Percentiles rank a stretch among this genome's conserved stretches.
Conservation (phyloP, 2,329 filamentous ascomycete species). For the Cytospora piceicola region DNA sequence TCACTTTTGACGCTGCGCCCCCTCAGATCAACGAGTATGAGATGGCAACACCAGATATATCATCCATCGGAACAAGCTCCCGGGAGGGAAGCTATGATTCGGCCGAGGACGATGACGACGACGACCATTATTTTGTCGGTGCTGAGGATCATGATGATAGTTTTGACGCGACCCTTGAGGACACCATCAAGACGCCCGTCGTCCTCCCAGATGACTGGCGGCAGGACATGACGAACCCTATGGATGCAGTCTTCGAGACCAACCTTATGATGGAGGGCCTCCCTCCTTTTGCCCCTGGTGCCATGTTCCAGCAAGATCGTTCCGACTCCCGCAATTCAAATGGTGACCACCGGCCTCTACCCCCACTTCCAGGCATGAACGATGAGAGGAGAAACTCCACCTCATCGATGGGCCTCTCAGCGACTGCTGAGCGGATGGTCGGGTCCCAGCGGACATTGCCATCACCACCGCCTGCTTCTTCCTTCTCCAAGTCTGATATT, state of each 20-base stretch:
- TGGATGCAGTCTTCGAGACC: constrained; percentile 70
- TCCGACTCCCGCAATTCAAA: constrained; percentile 78
- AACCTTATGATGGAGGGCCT: constrained; percentile 67
- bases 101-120: constrained; percentile 73
- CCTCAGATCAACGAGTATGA: constrained; percentile 98
- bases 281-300: constrained; percentile 48
- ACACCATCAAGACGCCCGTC: constrained; percentile 95
- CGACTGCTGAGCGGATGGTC: constrained; percentile 73
- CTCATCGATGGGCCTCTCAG: constrained; percentile 66
- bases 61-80: constrained; percentile 85
- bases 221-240: constrained; percentile 55
- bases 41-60: constrained; percentile 96
- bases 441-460: constrained; percentile 71
- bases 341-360: constrained; percentile 80
- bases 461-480: constrained; percentile 69
- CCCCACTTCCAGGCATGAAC: constrained; percentile 55
- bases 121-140: constrained; percentile 55
- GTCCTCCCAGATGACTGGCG: constrained; percentile 98
- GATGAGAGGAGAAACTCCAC: constrained; percentile 51
- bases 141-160: constrained; percentile 77
- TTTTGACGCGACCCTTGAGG: constrained; percentile 93
- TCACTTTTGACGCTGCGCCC: constrained; percentile 92
- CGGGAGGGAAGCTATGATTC: constrained; percentile 93
- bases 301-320: constrained; percentile 61
- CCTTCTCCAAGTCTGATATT: constrained; percentile 73